Base-by-base conservation (phyloP, 2,329 filamentous ascomycete species). In the Sphaerulina populicola region DNA sequence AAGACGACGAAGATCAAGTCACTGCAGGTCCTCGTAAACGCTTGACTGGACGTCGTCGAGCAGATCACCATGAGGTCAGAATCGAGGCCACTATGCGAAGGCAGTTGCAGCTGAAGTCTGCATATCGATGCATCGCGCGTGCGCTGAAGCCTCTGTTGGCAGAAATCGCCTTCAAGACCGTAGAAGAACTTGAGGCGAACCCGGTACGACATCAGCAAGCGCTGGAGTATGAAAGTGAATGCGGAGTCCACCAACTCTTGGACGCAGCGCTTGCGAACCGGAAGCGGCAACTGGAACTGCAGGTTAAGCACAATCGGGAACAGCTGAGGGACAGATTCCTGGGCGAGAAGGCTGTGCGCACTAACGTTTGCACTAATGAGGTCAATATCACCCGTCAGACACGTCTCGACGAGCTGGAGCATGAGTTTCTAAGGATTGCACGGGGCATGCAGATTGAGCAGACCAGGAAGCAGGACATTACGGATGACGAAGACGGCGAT, bases 61-160 rank as follows among this genome's bases (percentile, higher is more conserved):
- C 73, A 55, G 71, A 71, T 47, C 72, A 76, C 68, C 60, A 70
- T 47, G 68, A 72, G 58, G 62, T 68, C 38, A 68, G 69, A 47
- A 65, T 76, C 43, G 74, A 76, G 60, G 67, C 69, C 12, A 68
- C 72, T 50, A 64, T 76, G 57, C 69, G 73, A 46, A 80, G 84
- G 49, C 79, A 83, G 64, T 75, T 83, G 58, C 77, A 84, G 59
- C 72, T 87, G 60, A 83, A 83, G 66, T 79, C 80, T 50, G 74
- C 74, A 21, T 87, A 80, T 66, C 75, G 79, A n/a, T 72, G 76
- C 52, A 77, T 87, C 46, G 76, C 80, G 52, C 77, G 79, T 59
- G 74, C 77, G 29, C 68, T 85, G 60, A 86, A 84, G 66, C 78
- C 79, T 12, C 75, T 81, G 8, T 71, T 86, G 11, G 79, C 81